Evolutionary conservation across 306 rosid genomes (phyloP).

Genomic region (Dryas drummondii): DNA sequence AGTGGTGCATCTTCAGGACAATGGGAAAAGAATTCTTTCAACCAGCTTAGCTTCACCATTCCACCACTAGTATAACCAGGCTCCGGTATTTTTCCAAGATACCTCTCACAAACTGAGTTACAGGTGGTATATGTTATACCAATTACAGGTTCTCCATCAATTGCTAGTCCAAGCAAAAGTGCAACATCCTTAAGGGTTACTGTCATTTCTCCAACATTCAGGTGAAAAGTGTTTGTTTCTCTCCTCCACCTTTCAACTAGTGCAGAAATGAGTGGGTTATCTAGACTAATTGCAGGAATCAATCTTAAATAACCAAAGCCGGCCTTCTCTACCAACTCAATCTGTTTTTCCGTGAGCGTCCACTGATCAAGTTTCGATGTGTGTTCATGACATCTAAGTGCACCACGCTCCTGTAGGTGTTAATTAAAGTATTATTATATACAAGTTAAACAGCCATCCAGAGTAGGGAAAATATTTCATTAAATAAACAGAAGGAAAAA

Average conservation of each 20-base stretch:
- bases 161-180: slow-evolving; percentile 86
- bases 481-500: not conserved
- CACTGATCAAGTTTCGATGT: slow-evolving; percentile 98
- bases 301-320: slow-evolving; percentile 87
- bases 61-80: slow-evolving; percentile 95
- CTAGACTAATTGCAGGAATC: slow-evolving; percentile 96
- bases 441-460: not conserved
- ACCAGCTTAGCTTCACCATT: slow-evolving; percentile 99
- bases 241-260: slow-evolving; percentile 99
- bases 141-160: slow-evolving; percentile 94
- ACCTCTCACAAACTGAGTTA: slow-evolving; percentile 75
- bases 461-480: not conserved
- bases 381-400: slow-evolving; percentile 98
- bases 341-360: slow-evolving; percentile 68
- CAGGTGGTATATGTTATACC: slow-evolving; percentile 88
- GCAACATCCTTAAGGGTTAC: slow-evolving; percentile 91
- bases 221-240: slow-evolving; percentile 97
- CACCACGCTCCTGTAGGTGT: slow-evolving; percentile 89
- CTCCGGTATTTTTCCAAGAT: slow-evolving; percentile 82
- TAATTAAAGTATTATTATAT: not conserved
- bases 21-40: slow-evolving; percentile 81
- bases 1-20: slow-evolving; percentile 83
- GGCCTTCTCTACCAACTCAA: slow-evolving; percentile 80
- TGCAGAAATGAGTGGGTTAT: slow-evolving; percentile 96
- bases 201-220: slow-evolving; percentile 94